Evolutionary conservation across 2,329 filamentous ascomycete species (phyloP).

Genomic region (Rhinocladiella similis): DNA sequence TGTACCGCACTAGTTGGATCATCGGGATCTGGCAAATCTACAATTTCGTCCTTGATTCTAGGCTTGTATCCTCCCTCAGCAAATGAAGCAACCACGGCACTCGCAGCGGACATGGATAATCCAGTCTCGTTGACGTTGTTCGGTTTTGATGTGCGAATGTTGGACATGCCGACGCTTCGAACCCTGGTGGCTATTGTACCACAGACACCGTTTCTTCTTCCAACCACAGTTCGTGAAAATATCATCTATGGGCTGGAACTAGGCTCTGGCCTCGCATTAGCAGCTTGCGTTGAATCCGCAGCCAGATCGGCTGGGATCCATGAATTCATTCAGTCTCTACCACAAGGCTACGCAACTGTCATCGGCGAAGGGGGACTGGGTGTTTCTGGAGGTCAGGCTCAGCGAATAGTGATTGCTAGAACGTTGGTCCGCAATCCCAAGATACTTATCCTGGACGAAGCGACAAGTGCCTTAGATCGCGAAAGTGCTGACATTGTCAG

Average conservation of each 20-base stretch:
- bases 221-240: constrained; percentile 44
- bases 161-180: constrained; percentile 63
- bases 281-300: constrained; percentile 48
- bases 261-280: constrained; percentile 51
- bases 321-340: constrained; percentile 72
- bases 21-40: constrained; percentile 91
- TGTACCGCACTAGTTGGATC: constrained; percentile 77
- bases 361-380: constrained; percentile 69
- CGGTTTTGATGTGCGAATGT: constrained; percentile 54
- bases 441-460: constrained; percentile 81
- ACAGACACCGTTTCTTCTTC: constrained; percentile 65
- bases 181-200: constrained; percentile 61
- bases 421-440: constrained; percentile 71
- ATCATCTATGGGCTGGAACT: constrained; percentile 74
- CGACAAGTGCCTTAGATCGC: constrained; percentile 76
- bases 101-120: constrained; percentile 5
- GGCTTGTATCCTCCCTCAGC: constrained; percentile 60
- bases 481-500: constrained; percentile 66
- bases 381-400: constrained; percentile 79
- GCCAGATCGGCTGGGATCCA: constrained; percentile 66
- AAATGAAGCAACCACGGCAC: constrained; percentile 12
- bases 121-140: constrained; percentile 56
- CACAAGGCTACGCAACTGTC: constrained; percentile 68
- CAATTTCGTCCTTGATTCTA: constrained; percentile 72
- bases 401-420: constrained; percentile 77